Conservation (phyloP, 257 asterid genomes). For the Solanum virginianum region DNA sequence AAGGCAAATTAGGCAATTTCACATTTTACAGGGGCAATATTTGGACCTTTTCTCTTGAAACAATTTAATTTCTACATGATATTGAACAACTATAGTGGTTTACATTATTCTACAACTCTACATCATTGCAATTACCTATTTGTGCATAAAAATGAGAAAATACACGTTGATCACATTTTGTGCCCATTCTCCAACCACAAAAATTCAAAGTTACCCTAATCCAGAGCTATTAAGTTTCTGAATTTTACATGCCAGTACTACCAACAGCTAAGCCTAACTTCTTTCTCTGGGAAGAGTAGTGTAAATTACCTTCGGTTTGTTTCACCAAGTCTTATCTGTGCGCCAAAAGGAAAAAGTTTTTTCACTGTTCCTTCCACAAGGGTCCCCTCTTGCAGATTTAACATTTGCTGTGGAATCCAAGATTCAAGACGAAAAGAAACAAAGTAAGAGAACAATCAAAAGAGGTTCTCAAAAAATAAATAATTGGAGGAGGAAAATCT, state of each 20-base stretch:
- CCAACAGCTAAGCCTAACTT: background rate
- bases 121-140: background rate
- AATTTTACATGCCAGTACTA: background rate
- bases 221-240: background rate
- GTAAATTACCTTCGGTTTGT: constrained; percentile 69
- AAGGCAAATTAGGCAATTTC: background rate
- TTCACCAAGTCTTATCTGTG: constrained; percentile 83
- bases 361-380: constrained; percentile 85
- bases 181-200: background rate
- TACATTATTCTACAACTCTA: background rate
- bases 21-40: background rate
- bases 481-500: background rate
- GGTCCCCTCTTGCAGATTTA: constrained; percentile 69
- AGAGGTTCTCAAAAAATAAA: background rate
- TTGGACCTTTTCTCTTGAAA: background rate
- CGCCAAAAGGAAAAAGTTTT: constrained; percentile 75
- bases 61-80: background rate
- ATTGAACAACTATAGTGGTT: background rate
- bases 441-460: background rate
- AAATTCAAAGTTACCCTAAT: background rate
- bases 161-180: background rate
- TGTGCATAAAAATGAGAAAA: background rate
- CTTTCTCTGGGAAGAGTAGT: background rate
- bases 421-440: constrained; percentile 4
- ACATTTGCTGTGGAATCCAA: constrained; percentile 32